These are phyloP conservation scores for Aspergillus quadricinctus DNA, from an alignment of 2,329 filamentous ascomycete species.

Conservation along the genomic window DNA sequence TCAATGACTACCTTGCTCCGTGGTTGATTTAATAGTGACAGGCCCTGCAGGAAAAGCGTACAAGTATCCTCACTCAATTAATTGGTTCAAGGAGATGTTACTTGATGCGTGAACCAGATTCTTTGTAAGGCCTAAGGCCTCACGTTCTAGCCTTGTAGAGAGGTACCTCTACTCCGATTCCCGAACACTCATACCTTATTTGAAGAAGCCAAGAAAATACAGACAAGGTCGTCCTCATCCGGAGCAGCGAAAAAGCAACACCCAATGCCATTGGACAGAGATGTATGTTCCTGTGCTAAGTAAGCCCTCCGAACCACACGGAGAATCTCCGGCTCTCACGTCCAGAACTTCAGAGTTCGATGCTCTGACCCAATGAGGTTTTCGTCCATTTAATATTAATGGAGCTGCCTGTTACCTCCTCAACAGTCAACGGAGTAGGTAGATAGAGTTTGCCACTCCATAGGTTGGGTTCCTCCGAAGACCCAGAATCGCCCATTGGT, in stretches of 20 bases:
- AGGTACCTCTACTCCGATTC: no score
- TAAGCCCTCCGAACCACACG: background rate
- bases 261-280: no score
- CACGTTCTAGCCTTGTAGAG: no score
- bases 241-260: no score
- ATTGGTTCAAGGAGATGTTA: background rate
- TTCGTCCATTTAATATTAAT: background rate
- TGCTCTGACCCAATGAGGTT: background rate
- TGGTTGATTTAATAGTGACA: background rate
- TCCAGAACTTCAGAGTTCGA: no score
- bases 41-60: background rate
- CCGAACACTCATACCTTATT: background rate
- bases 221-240: no score
- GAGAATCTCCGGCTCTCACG: no score
- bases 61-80: background rate
- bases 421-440: no score
- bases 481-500: background rate
- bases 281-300: background rate
- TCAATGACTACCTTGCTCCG: background rate
- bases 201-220: background rate
- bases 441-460: constrained; percentile 16
- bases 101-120: background rate
- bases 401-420: no score
- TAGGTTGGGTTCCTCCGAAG: constrained; percentile 6
- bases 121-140: no score